Base-by-base conservation (phyloP, 306 rosid genomes). In the Malus sieversii region DNA sequence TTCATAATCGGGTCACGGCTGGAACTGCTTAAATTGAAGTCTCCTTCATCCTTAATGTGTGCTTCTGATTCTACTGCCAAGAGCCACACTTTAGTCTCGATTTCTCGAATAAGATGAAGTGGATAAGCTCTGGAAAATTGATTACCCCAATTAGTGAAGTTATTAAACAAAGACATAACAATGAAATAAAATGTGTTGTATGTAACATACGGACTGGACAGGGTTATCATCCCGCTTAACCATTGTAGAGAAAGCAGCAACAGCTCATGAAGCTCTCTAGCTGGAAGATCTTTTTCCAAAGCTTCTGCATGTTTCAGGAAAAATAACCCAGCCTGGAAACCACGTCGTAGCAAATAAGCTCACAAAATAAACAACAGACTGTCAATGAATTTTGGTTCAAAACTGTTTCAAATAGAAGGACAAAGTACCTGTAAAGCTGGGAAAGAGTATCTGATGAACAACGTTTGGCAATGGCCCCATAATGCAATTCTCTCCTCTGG, bases 71-170 rank as follows among this genome's bases (percentile, higher is more conserved):
- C 98, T 65, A 94, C 98, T 0, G 98, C 97, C 68, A 94, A 80
- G 79, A 94, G 98, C 98, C 98, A 94, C 61, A 94, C 96, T 85
- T 84, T 94, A 61, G 98, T 94, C 87, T 94, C 98, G 55, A 94
- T 86, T 88, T 92, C 98, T 67, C 95, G 98, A 82, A 94, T 90
- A 83, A 92, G 97, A 85, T 94, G 87, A 83, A 83, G 82, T 0
- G 97, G 96, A 79, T 88, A 94, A 70, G 84, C 97, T 61, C 98
- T 94, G 94, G 77, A 61, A 85, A 80, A 74, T 52, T 64, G 25
- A 82, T 82, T 32, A 73, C 72, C 75, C 58, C 51, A 51, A 75
- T 85, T 74, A 90, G 83, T 72, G 77, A 76, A 75, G 75, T 60
- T 75, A 62, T 68, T 15, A 78, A 82, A 75, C 61, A 35, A 76